Evolutionary conservation across 192 early-diverging fungal species (phyloP).

Genomic region (Rhizophagus prolifer): DNA sequence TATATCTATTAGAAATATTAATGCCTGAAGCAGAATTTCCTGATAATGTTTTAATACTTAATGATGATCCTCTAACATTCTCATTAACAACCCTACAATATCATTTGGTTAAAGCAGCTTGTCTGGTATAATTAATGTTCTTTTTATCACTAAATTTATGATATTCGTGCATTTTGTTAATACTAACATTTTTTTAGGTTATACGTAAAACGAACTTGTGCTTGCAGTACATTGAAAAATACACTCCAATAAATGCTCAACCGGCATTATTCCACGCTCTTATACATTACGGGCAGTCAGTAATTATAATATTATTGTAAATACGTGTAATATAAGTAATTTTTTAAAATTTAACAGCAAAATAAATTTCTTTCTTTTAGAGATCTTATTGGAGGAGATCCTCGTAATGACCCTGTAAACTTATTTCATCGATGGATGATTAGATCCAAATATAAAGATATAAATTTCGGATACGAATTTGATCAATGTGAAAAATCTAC

Average conservation of each 20-base stretch:
- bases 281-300: neutral
- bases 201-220: slow-evolving; percentile 8
- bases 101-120: neutral
- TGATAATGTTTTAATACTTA: neutral
- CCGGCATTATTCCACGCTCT: neutral
- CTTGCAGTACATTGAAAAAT: slow-evolving; percentile 5
- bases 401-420: neutral
- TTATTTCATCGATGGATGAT: slow-evolving; percentile 22
- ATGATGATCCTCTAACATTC: neutral
- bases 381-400: neutral
- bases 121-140: neutral
- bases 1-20: neutral
- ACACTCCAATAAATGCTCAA: neutral
- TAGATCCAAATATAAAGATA: slow-evolving; percentile 3
- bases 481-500: slow-evolving; percentile 11
- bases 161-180: neutral
- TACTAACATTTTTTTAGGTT: neutral
- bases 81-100: slow-evolving; percentile 13
- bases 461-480: slow-evolving; percentile 7
- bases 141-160: neutral
- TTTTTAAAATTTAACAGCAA: neutral
- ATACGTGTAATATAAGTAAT: too few species aligned
- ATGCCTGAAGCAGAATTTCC: slow-evolving; percentile 1
- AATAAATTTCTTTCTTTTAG: neutral
- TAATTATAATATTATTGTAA: too few species aligned